Conservation (phyloP, 176 grass and related monocot genomes). For the Eleusine coracana region DNA sequence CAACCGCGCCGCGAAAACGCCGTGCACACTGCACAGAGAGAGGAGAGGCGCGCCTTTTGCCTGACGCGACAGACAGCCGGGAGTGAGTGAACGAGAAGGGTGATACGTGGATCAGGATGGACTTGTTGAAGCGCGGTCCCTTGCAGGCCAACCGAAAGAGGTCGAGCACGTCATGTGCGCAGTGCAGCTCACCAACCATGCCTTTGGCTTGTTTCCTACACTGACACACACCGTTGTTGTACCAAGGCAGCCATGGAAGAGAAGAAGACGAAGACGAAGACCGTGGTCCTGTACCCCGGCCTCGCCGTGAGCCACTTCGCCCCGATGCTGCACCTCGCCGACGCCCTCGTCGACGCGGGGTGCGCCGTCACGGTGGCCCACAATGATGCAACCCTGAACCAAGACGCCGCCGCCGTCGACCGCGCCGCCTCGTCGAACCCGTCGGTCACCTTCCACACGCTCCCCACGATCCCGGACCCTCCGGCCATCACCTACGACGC, state of each 20-base stretch:
- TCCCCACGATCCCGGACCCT: not conserved
- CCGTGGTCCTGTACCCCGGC: constrained; percentile 47
- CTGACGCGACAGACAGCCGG: no score
- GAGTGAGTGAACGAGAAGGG: no score
- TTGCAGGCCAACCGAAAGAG: no score
- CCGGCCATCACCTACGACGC: not conserved
- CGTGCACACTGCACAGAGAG: no score
- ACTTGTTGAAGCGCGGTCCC: no score
- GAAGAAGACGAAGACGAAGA: not conserved
- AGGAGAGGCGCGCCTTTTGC: no score
- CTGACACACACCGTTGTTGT: no score
- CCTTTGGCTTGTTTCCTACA: no score
- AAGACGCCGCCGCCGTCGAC: not conserved
- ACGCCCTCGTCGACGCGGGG: constrained; percentile 15
- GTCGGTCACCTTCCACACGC: constrained; percentile 33
- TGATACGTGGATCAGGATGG: no score
- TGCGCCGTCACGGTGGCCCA: constrained; percentile 20
- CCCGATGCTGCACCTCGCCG: constrained; percentile 56
- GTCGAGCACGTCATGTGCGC: no score
- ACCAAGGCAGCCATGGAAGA: constrained; percentile 16
- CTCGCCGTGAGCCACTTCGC: constrained; percentile 46
- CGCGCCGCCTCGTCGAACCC: not conserved
- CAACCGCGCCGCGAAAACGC: no score
- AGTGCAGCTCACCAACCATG: no score
- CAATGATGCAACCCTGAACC: not conserved